Conservation (phyloP, 768 basidiomycete genomes). For the Pulveroboletus sp. region DNA sequence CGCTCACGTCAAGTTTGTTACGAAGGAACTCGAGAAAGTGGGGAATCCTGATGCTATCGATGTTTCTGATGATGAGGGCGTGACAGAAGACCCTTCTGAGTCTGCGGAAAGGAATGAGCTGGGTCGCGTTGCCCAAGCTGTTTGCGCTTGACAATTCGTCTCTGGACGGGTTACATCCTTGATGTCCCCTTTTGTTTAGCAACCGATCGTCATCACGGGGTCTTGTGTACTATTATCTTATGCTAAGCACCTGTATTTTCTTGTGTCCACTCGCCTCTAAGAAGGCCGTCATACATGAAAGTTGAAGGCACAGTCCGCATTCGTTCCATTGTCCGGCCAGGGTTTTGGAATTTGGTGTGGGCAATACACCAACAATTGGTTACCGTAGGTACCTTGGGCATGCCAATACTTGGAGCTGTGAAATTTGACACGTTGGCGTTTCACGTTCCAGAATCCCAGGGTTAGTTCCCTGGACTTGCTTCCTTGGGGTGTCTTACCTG, state of each 20-base stretch:
- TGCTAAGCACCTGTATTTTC: background rate
- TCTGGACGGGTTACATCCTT: background rate
- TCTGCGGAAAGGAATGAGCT: constrained; percentile 15
- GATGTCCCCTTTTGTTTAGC: background rate
- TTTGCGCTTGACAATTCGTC: constrained; percentile 12
- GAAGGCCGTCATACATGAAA: constrained; percentile 5
- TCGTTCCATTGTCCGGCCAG: constrained; percentile 9
- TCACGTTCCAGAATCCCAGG: background rate
- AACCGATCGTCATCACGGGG: too few species aligned
- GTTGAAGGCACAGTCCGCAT: background rate
- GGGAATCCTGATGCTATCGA: constrained; percentile 7
- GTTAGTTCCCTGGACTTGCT: background rate
- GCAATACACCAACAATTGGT: background rate
- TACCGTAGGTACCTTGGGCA: background rate
- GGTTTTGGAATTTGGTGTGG: constrained; percentile 1
- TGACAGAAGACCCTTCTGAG: constrained; percentile 5
- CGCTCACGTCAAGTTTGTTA: constrained; percentile 68
- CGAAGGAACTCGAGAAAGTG: constrained; percentile 57
- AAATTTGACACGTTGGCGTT: background rate
- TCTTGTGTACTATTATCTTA: background rate
- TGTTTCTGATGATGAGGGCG: background rate
- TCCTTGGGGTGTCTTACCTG: background rate
- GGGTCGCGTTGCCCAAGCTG: constrained; percentile 18
- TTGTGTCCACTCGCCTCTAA: background rate
- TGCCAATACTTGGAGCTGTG: background rate